These are phyloP conservation scores for Curvularia eragrostidis DNA, from an alignment of 2,329 filamentous ascomycete genomes.

Conservation along the genomic window DNA sequence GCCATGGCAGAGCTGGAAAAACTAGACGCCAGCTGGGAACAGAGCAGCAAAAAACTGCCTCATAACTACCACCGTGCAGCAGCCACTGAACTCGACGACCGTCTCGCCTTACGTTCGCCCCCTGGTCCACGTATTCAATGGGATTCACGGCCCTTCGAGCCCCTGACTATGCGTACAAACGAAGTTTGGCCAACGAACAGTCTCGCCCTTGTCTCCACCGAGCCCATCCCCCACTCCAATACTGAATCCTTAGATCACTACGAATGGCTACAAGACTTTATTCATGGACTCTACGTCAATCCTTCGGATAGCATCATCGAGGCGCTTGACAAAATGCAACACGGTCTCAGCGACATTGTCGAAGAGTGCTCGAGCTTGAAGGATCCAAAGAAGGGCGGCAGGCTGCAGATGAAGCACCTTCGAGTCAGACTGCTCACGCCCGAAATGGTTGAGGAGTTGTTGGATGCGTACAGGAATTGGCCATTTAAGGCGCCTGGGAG, in stretches of 20 bases:
- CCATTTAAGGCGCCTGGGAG: conserved; percentile 39
- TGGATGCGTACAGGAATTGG: conserved; percentile 44
- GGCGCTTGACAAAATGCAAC: conserved; percentile 39
- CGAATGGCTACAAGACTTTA: conserved; percentile 42
- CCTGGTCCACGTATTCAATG: conserved; percentile 53
- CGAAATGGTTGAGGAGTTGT: conserved; percentile 44
- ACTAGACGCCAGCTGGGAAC: conserved; percentile 25
- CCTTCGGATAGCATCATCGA: conserved; percentile 16
- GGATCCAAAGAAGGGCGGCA: conserved; percentile 43
- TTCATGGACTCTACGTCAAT: conserved; percentile 24
- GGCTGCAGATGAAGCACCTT: conserved; percentile 40
- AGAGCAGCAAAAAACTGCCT: conserved; percentile 2
- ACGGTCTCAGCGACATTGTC: conserved; percentile 38
- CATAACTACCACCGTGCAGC: conserved; percentile 16
- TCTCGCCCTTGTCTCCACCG: conserved; percentile 69
- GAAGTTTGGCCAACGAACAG: conserved; percentile 73
- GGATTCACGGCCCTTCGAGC: conserved; percentile 75
- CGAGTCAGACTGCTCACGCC: conserved; percentile 40
- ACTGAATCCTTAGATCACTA: conserved; percentile 19
- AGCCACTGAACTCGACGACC: conserved; percentile 36
- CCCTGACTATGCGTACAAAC: conserved; percentile 61
- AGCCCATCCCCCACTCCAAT: conserved; percentile 57
- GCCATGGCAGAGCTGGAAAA: conserved; percentile 50
- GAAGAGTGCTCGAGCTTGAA: conserved; percentile 35
- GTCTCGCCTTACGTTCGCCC: conserved; percentile 31